Conservation (phyloP, 2,329 filamentous ascomycete genomes). For the Xylariomycetidae sp. region DNA sequence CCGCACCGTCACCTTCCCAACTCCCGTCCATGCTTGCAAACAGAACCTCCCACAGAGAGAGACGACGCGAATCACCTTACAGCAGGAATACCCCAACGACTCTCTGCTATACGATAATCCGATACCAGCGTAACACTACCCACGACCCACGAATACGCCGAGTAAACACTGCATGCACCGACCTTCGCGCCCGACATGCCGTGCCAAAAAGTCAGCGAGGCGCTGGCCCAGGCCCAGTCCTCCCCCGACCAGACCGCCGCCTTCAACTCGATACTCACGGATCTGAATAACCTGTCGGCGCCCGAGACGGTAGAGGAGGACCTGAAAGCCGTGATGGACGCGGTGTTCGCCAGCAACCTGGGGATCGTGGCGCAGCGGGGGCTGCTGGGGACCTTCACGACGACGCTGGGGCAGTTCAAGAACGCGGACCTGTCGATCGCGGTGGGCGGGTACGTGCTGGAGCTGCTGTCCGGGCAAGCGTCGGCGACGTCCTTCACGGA, state of each 20-base stretch:
- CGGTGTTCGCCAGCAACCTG: slow-evolving; percentile 61
- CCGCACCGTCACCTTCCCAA: background rate
- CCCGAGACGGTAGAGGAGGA: slow-evolving; percentile 41
- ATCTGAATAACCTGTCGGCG: slow-evolving; percentile 35
- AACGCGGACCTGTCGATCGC: slow-evolving; percentile 64
- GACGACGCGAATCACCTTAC: background rate
- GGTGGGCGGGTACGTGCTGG: slow-evolving; percentile 68
- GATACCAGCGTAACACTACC: too few relatives aligned
- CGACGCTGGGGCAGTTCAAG: slow-evolving; percentile 55
- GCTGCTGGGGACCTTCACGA: slow-evolving; percentile 60
- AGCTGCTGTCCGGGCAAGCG: slow-evolving; percentile 54
- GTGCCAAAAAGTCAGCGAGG: slow-evolving; percentile 33
- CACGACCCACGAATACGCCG: background rate
- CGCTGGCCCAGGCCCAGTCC: slow-evolving; percentile 35
- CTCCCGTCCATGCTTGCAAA: background rate
- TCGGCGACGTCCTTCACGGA: slow-evolving; percentile 69
- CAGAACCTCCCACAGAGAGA: background rate
- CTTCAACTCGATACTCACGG: slow-evolving; percentile 40
- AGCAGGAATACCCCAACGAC: background rate
- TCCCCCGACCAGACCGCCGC: slow-evolving; percentile 36
- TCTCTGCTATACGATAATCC: background rate
- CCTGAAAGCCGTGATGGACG: slow-evolving; percentile 61
- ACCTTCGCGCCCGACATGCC: slow-evolving; percentile 15
- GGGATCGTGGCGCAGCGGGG: slow-evolving; percentile 71
- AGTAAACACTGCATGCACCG: slow-evolving; percentile 1